Evolutionary conservation across 176 grass and related monocot genomes (phyloP).

Genomic region (Oropetium thomaeum): DNA sequence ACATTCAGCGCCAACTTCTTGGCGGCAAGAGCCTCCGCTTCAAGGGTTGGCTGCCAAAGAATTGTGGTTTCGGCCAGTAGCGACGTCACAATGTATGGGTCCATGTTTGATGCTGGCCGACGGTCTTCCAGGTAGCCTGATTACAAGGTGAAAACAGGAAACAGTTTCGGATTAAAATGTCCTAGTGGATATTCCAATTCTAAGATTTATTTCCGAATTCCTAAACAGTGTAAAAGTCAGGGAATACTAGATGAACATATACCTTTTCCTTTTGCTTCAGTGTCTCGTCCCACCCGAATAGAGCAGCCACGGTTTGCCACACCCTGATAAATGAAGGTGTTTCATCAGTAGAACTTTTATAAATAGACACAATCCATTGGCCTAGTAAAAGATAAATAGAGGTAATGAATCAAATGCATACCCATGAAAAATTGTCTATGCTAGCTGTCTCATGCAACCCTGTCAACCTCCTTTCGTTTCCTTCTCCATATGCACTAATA

Average conservation of each 20-base stretch:
- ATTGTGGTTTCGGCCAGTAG: conserved; percentile 82
- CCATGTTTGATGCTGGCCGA: conserved; percentile 97
- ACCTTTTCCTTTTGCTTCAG: conserved; percentile 94
- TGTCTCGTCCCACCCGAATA: conserved; percentile 90
- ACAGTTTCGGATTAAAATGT: not conserved
- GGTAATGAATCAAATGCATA: conserved; percentile 21
- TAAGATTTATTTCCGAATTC: not conserved
- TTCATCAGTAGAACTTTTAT: not conserved
- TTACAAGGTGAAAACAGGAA: not conserved
- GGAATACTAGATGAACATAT: conserved; percentile 1
- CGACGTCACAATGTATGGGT: conserved; percentile 82
- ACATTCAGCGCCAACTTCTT: conserved; percentile 82
- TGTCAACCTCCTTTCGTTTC: conserved; percentile 90
- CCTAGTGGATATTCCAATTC: not conserved
- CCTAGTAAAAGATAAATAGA: not conserved
- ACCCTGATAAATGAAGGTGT: conserved; percentile 53
- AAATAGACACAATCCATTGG: not conserved
- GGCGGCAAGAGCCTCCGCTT: conserved; percentile 80
- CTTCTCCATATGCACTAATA: conserved; percentile 97
- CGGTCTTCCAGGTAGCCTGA: conserved; percentile 96
- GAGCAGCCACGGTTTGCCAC: conserved; percentile 99
- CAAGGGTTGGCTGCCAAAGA: conserved; percentile 85
- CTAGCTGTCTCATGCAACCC: conserved; percentile 91
- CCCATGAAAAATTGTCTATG: conserved; percentile 96
- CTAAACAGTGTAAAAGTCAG: conserved; percentile 5